phyloP scores from a whole-genome alignment of 345 rosid species.

The Camelina neglecta region DNA sequence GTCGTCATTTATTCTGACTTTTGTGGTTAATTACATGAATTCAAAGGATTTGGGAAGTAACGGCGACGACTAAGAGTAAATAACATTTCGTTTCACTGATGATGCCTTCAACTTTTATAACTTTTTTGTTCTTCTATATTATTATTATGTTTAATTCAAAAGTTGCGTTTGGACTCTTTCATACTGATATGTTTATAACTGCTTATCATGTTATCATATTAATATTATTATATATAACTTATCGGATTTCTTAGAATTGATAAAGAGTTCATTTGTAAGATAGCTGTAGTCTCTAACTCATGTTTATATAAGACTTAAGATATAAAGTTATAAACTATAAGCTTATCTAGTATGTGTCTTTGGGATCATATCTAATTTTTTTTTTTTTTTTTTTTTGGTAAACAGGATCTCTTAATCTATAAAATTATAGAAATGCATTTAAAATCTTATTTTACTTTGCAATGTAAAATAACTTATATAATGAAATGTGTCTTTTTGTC shows the following conservation, averaged over 20 bases:
- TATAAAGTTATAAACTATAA: not conserved
- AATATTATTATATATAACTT: not conserved
- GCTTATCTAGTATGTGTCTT: not conserved
- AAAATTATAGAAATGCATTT: not conserved
- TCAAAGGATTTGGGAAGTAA: too few relatives aligned
- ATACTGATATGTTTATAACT: not conserved
- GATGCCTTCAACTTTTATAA: too few relatives aligned
- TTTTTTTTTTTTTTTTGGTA: not conserved
- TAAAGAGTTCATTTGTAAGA: too few relatives aligned
- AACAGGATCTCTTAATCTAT: not conserved
- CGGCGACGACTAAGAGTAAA: too few relatives aligned
- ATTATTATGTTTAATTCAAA: too few relatives aligned
- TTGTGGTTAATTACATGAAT: too few relatives aligned
- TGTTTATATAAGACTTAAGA: too few relatives aligned
- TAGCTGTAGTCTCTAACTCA: too few relatives aligned
- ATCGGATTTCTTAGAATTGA: not conserved
- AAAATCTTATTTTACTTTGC: not conserved
- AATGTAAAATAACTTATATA: not conserved
- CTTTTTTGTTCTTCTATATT: too few relatives aligned
- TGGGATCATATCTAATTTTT: not conserved
- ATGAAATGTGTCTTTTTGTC: not conserved
- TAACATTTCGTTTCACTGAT: too few relatives aligned
- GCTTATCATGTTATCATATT: not conserved
- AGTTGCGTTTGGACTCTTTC: not conserved
- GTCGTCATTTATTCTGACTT: too few relatives aligned